Percentiles rank a stretch among this genome's conserved stretches.
Conservation (phyloP, 2,329 filamentous ascomycete species). For the Sporothrix humicola region DNA sequence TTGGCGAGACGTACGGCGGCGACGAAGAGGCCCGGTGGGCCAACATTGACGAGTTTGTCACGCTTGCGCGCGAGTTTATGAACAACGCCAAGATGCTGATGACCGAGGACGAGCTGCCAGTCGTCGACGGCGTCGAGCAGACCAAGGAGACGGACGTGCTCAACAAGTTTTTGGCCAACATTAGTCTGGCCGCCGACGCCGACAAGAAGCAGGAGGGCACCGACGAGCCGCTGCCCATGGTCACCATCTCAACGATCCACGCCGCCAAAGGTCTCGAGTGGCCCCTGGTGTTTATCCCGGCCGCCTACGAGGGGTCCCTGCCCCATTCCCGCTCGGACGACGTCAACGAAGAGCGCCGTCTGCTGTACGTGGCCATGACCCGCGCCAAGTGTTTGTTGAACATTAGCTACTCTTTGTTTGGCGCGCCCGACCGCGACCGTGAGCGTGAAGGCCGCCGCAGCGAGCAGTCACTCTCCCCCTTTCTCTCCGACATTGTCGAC, state of each 20-base stretch:
- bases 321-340: conserved; percentile 88
- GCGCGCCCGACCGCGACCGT: conserved; percentile 53
- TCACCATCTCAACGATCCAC: conserved; percentile 96
- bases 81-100: conserved; percentile 47
- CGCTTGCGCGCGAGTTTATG: conserved; percentile 75
- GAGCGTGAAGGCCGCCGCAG: background rate
- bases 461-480: conserved; percentile 65
- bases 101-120: conserved; percentile 61
- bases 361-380: conserved; percentile 97
- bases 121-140: conserved; percentile 75
- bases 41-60: conserved; percentile 87
- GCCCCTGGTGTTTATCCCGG: conserved; percentile 93
- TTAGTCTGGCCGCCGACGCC: conserved; percentile 81
- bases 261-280: conserved; percentile 95
- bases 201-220: conserved; percentile 59
- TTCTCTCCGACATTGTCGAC: conserved; percentile 64
- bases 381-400: conserved; percentile 86
- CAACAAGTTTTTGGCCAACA: conserved; percentile 84
- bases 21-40: conserved; percentile 81
- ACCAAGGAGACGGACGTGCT: conserved; percentile 67
- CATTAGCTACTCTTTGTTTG: conserved; percentile 77
- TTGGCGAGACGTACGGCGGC: conserved; percentile 73
- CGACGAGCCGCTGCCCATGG: conserved; percentile 56
- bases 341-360: conserved; percentile 80
- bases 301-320: conserved; percentile 86